Evolutionary conservation across 1,284 basidiomycete species (phyloP), one percentile per base, ranked within the genome.

Genomic region (Cystobasidium sp.): DNA sequence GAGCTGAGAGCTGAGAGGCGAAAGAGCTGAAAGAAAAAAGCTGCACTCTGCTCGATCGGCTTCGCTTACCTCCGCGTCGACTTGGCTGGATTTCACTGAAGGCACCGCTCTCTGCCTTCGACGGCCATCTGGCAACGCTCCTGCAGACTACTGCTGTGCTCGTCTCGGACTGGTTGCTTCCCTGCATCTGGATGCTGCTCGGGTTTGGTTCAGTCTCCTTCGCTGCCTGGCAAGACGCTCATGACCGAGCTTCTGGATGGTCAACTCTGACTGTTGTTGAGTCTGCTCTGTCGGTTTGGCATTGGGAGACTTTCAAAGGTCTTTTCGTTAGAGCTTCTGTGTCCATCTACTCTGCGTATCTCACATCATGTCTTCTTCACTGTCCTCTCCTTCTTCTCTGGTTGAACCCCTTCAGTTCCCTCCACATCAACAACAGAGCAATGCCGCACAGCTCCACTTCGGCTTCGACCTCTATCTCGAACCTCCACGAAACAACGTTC

Each of bases 1-100:
- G 59, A 62, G 39, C 8, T 16, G 37, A 64, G 20, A 58, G 56
- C 56, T 59, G 56, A 41, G 37, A 41, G 14, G 20, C 18, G 53
- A 14, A 37, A 56, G 53, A 56, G 31, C 31, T 31, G 31, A 31
- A 31, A 31, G 39, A 59, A 59, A 59, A 43, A 31, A 41, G 56
- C 56, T 37, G 24, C 24, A 37, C 24, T 8, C 9, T 12, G 53
- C 1, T 31, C 53, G 53, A 56, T 56, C 53, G 18, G 24, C 53
- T 37, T 56, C 24, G 24, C 12, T 53, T 31, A 31, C 31, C 31
- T 56, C 53, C 53, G 18, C 53, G 53, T 31, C 53, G 53, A 56
- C 53, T 56, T 56, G 53, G 53, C 31, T 12, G n/a, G 10, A 20
- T 20, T 9, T 20, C 6, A 31, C 31, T 31, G 31, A 31, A 31